Evolutionary conservation across 805 yeast species (phyloP).

Genomic region (Kregervanrija fluxuum): DNA sequence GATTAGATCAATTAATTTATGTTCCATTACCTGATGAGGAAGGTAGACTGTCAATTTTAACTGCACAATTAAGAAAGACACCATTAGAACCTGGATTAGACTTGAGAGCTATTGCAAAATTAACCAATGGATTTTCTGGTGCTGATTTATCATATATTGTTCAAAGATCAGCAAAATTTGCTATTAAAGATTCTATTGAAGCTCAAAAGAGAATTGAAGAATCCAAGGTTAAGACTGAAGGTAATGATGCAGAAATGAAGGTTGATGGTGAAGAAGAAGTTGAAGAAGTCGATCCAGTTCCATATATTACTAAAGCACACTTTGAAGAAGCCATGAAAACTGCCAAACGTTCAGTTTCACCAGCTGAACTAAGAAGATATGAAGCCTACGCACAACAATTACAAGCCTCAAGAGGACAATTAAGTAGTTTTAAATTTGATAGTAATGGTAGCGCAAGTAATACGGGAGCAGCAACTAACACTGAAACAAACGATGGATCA

Average conservation of each 20-base stretch:
- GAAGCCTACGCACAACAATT: slow-evolving; percentile 97
- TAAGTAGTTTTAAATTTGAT: slow-evolving; percentile 80
- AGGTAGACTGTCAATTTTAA: slow-evolving; percentile 87
- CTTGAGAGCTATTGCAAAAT: slow-evolving; percentile 79
- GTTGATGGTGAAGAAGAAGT: slow-evolving; percentile 38
- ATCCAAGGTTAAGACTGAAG: slow-evolving; percentile 46
- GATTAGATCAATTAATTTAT: slow-evolving; percentile 96
- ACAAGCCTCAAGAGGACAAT: slow-evolving; percentile 93
- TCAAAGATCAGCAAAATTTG: slow-evolving; percentile 97
- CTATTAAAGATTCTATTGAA: slow-evolving; percentile 95
- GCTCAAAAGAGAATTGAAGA: slow-evolving; percentile 51
- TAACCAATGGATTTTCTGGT: slow-evolving; percentile 98
- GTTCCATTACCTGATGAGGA: slow-evolving; percentile 97
- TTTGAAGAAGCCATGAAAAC: slow-evolving; percentile 99
- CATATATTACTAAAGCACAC: slow-evolving; percentile 87
- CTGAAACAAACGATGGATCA: slow-evolving; percentile 25
- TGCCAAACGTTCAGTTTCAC: slow-evolving; percentile 94
- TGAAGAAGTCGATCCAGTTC: slow-evolving; percentile 89
- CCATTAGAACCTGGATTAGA: slow-evolving; percentile 97
- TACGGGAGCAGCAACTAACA: slow-evolving; percentile 3
- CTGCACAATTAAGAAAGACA: slow-evolving; percentile 96
- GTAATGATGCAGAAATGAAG: slow-evolving; percentile 35
- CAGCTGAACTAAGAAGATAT: slow-evolving; percentile 95
- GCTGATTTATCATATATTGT: slow-evolving; percentile 96
- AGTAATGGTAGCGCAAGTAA: slow-evolving; percentile 25